phyloP scores from a whole-genome alignment of 192 early-diverging fungal species.

The Mortierella claussenii region DNA sequence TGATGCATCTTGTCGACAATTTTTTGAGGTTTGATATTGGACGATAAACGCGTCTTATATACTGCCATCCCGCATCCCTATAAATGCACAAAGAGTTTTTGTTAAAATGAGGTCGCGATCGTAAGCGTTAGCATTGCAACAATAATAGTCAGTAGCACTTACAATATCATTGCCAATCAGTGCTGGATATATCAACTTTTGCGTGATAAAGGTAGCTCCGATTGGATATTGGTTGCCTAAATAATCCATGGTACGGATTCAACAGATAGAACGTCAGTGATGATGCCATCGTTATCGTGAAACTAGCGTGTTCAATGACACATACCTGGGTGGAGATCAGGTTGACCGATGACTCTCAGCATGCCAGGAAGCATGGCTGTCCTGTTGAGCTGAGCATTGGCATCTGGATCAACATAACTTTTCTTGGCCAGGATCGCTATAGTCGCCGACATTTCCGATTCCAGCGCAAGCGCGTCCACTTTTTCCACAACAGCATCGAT shows the following conservation, averaged over 20 bases:
- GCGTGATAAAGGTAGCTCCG: slow-evolving; percentile 61
- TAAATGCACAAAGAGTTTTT: not conserved
- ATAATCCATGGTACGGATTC: not conserved
- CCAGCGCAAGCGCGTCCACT: slow-evolving; percentile 5
- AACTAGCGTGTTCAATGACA: not conserved
- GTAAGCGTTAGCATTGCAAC: not conserved
- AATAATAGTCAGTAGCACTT: no score
- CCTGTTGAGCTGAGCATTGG: slow-evolving; percentile 56
- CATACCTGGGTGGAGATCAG: slow-evolving; percentile 65
- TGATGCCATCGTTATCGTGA: not conserved
- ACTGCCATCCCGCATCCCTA: slow-evolving; percentile 70
- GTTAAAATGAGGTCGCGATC: no score
- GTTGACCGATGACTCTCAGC: slow-evolving; percentile 60
- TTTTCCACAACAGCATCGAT: not conserved
- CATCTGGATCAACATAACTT: slow-evolving; percentile 56
- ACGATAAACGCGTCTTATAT: slow-evolving; percentile 51
- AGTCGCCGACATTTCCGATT: slow-evolving; percentile 21
- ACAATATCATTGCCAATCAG: slow-evolving; percentile 66
- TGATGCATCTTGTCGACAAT: slow-evolving; percentile 47
- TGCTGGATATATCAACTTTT: slow-evolving; percentile 61
- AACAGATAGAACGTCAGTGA: no score
- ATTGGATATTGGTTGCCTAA: slow-evolving; percentile 55
- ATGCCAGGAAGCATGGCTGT: slow-evolving; percentile 59
- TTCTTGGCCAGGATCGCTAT: slow-evolving; percentile 57
- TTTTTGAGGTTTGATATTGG: slow-evolving; percentile 48